Evolutionary conservation across 2,329 filamentous ascomycete genomes (phyloP), one percentile per base, ranked within the genome.

Genomic region (Purpureocillium takamizusanense): DNA sequence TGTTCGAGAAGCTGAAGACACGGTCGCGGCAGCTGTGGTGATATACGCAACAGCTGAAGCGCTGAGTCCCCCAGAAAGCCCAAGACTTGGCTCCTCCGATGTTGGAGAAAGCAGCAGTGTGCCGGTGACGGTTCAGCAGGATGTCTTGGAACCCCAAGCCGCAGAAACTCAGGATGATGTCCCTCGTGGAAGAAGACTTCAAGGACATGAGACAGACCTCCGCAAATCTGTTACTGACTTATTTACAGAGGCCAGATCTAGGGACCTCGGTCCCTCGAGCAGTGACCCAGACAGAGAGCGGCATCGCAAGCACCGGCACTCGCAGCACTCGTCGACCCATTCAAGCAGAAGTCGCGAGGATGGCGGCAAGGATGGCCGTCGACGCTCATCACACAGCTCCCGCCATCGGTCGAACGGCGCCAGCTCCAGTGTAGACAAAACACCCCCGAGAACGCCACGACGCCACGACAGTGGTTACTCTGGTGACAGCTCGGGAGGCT

Each of bases 141-240:
- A 52, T 40, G 44, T 48, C 33, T 43, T 49, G 42, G 50, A 51
- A 33, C 43, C 47, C 29, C 44, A 47, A 39, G 46, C 51, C 43
- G 53, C 44, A 49, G 47, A 53, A 53, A 56, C 51, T 48, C 52
- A 54, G 51, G 51, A 54, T 53, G 54, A 52, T 51, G 49, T 50
- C 41, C 42, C 48, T 45, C 53, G 48, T 50, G 54, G 45, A 50
- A 54, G 46, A 52, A 53, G 51, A 51, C 55, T 37, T 35, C 55
- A 62, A 47, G 53, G 51, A 49, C 49, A 56, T 48, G 57, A 63
- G 45, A 53, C 57, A 47, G 61, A 61, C 51, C 56, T 66, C 60
- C 53, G 58, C 53, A 56, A 60, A 57, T 61, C 63, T 58, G 63
- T 68, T 68, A 63, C 72, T 76, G 67, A 76, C 71, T 63, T 68